Evolutionary conservation across 345 rosid species (phyloP).

Genomic region (Boechera stricta): DNA sequence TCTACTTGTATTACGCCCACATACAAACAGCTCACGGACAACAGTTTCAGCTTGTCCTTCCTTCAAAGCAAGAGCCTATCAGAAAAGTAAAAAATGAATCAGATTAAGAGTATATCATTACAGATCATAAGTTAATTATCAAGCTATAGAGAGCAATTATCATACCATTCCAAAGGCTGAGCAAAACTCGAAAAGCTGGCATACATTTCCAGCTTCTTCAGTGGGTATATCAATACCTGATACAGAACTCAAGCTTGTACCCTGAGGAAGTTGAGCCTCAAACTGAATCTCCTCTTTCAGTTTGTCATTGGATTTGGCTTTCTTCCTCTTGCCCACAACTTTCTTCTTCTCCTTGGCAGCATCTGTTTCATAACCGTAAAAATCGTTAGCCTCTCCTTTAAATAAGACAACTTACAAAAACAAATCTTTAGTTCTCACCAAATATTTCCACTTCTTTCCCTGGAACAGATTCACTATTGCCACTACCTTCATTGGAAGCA

Average conservation of each 20-base stretch:
- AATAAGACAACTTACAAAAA: neutral
- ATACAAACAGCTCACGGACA: no score
- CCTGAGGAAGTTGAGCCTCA: conserved; percentile 57
- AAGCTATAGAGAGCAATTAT: no score
- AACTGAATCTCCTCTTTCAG: conserved; percentile 39
- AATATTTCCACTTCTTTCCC: neutral
- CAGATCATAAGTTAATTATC: no score
- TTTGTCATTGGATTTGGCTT: neutral
- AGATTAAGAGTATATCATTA: no score
- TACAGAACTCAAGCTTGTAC: conserved; percentile 54
- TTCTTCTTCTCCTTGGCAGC: neutral
- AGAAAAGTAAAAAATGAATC: no score
- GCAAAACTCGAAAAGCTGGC: no score
- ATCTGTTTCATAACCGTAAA: neutral
- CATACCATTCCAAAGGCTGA: no score
- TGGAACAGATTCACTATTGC: neutral
- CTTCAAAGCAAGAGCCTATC: no score
- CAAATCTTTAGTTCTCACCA: neutral
- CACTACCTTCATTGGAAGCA: conserved; percentile 44
- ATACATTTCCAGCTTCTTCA: conserved; percentile 35
- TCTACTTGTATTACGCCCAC: no score
- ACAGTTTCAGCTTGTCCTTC: no score
- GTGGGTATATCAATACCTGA: conserved; percentile 62
- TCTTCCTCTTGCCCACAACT: neutral
- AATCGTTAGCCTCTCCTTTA: neutral